Evolutionary conservation across 225 moss, liverwort and hornwort genomes (phyloP).

Genomic region (Physcomitrellopsis africana): DNA sequence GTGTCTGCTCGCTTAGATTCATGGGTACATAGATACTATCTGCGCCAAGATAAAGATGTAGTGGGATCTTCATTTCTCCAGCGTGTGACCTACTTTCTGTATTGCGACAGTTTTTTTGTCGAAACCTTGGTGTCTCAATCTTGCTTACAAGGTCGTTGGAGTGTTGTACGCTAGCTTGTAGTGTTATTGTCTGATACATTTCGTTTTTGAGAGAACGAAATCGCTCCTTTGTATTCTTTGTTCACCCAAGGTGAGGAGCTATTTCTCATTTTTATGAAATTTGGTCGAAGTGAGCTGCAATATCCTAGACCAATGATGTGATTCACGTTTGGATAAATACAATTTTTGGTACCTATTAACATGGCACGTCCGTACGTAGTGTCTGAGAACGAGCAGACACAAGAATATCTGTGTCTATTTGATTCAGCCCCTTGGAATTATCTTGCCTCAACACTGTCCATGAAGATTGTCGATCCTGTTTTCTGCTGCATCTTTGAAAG

Average conservation of each 20-base stretch:
- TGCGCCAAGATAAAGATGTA: constrained; percentile 25
- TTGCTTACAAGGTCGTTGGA: constrained; percentile 19
- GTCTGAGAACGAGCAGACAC: too few species aligned
- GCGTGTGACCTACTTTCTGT: constrained; percentile 26
- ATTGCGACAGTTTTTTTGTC: constrained; percentile 21
- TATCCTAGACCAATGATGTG: too few species aligned
- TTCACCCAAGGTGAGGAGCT: not conserved
- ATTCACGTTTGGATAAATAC: too few species aligned
- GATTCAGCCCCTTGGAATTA: too few species aligned
- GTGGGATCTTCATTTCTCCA: constrained; percentile 20
- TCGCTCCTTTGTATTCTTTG: not conserved
- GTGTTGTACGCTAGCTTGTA: constrained; percentile 37
- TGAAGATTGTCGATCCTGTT: too few species aligned
- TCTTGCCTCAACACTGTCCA: too few species aligned
- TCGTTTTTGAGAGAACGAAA: constrained; percentile 21
- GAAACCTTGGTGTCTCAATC: constrained; percentile 20
- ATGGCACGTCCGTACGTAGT: too few species aligned
- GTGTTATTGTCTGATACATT: constrained; percentile 11
- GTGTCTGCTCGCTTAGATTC: constrained; percentile 27
- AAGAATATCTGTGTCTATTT: too few species aligned
- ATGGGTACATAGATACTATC: constrained; percentile 18
- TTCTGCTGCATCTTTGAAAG: too few species aligned
- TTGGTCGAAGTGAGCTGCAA: too few species aligned
- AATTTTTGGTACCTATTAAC: too few species aligned
- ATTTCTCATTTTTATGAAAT: not conserved